A percentile compares a stretch with the other conserved stretches of the same genome.
Conservation (phyloP, 2,329 filamentous ascomycete species). For the Alternaria sp. region DNA sequence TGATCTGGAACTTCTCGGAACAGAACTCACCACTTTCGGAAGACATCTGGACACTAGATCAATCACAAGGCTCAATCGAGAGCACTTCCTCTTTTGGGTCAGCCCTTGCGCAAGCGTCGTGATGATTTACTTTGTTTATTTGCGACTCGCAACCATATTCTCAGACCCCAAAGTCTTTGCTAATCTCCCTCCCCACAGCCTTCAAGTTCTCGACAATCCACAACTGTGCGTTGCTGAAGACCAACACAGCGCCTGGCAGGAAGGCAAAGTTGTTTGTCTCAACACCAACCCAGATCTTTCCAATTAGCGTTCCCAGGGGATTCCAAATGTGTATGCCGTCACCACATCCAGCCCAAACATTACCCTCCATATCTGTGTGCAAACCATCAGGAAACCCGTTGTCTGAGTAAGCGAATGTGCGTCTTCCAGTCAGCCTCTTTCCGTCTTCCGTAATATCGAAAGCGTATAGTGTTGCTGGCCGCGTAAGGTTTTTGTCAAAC, state of each 20-base stretch:
- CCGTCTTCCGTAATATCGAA: slow-evolving; percentile 52
- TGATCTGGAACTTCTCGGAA: background rate
- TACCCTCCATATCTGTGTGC: slow-evolving; percentile 62
- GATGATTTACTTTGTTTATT: background rate
- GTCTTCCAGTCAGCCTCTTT: slow-evolving; percentile 46
- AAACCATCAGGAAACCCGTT: slow-evolving; percentile 67
- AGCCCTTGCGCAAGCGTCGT: background rate
- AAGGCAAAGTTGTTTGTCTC: slow-evolving; percentile 49
- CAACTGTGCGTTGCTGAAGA: slow-evolving; percentile 47
- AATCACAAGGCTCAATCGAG: background rate
- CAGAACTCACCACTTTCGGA: background rate
- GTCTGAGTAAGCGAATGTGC: slow-evolving; percentile 65
- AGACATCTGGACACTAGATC: background rate
- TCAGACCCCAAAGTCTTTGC: slow-evolving; percentile 43
- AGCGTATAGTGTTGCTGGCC: slow-evolving; percentile 54
- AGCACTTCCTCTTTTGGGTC: background rate
- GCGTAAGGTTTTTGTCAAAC: slow-evolving; percentile 45
- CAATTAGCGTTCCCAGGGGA: slow-evolving; percentile 58
- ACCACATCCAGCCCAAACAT: slow-evolving; percentile 64
- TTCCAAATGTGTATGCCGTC: slow-evolving; percentile 66
- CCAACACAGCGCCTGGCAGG: slow-evolving; percentile 42
- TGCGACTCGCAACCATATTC: background rate
- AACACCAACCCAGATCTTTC: slow-evolving; percentile 65
- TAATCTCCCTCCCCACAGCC: slow-evolving; percentile 47
- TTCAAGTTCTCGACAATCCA: slow-evolving; percentile 48